Evolutionary conservation across 306 rosid genomes (phyloP), one percentile per base, ranked within the genome.

Genomic region (Lathyrus sativus): DNA sequence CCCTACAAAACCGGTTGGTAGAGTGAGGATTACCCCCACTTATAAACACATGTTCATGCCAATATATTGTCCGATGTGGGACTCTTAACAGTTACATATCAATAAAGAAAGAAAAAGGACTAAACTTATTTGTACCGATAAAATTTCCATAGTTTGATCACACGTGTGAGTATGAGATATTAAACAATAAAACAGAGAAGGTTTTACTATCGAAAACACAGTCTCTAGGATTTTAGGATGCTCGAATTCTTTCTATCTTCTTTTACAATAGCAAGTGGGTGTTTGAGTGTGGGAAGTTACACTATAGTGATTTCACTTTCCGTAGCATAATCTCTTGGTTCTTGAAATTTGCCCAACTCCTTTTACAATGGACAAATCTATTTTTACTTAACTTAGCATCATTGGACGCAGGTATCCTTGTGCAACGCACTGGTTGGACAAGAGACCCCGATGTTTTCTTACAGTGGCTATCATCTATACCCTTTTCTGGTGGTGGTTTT

Each of bases 401-500:
- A 55, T 64, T 65, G 63, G 67, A 61, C 82, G 75, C 84, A 93
- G 99, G 87, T 83, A 84, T 81, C 78, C 84, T 87, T 14, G 97
- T 88, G 70, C 92, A 84, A 77, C 87, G 95, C 68, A 85, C 86
- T 76, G 97, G 99, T 68, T 93, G 97, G 97, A 93, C 95, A 42
- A 85, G 83, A 82, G 97, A 90, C 74, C 76, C 87, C 3, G 95
- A 93, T 72, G 79, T 48, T 72, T 93, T 90, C 83, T 76, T 78
- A 26, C 74, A 33, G 22, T 88, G 99, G 99, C 85, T 93, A 67
- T 84, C 90, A 62, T 76, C 89, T 29, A 62, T 93, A 72, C 89
- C 97, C 66, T 87, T 93, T 76, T 71, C 80, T 68, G 96, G 99
- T 9, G 99, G 97, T 65, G 99, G 99, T 65, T 90, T 93, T 78